Evolutionary conservation across 2,329 filamentous ascomycete species (phyloP), one percentile per base, ranked within the genome.

Genomic region (Aspergillaceae sp.): DNA sequence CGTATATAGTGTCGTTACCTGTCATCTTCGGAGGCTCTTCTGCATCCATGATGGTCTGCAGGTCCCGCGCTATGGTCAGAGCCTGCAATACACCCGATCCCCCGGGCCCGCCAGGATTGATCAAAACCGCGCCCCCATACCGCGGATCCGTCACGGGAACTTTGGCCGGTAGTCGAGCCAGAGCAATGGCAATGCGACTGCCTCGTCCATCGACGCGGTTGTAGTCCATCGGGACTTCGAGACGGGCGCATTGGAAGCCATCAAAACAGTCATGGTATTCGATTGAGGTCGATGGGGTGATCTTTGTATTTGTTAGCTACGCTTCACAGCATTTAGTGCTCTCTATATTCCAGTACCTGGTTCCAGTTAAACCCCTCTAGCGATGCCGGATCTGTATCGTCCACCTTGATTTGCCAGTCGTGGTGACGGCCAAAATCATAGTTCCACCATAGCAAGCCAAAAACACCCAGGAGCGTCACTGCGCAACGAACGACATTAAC

Each of bases 181-280:
- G 57, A 3, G 74, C 74, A 28, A 77, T 51, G 2, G 62, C 62
- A 19, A 74, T 63, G 19, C 57, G 56, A 38, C 62, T 60, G 10
- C 60, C 49, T 38, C 63, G 34, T 33, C 61, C 53, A 34, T 69
- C 61, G 0, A 57, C 54, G 4, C 59, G 57, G 30, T 70, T 64
- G 58, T 70, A 74, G 52, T 72, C 71, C 56, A 77, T 67, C 0
- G 74, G 75, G 0, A 77, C 65, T 40, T 70, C 60, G 3, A 78
- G 58, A 4, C 70, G 64, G n/a, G 74, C 72, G 49, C 75, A 77
- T 51, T 74, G 64, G 45, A 71, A 71, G 4, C 62, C 66, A 46
- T 64, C 63, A 46, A 69, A 74, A 56, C 74, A 77, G 34, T 63
- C 56, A 48, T 60, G 54, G 42, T 68, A 70, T n/a, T 62, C 45